Evolutionary conservation across 768 basidiomycete species (phyloP), one percentile per base, ranked within the genome.

Genomic region (Suillus luteus): DNA sequence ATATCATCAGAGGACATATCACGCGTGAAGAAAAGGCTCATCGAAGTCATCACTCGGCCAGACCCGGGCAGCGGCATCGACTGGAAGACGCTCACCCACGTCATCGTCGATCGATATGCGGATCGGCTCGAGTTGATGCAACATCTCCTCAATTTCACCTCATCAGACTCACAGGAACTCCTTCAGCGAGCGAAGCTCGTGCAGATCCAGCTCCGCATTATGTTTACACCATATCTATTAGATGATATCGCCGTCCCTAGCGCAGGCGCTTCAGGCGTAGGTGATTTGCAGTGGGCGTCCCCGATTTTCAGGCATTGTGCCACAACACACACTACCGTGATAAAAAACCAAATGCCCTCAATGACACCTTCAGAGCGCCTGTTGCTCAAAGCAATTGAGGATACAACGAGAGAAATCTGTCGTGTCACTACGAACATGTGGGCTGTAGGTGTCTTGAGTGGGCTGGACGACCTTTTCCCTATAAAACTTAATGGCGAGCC

Each of bases 31-130:
- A 33, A 44, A 9, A 62, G 59, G n/a, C 55, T 71, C 10, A 63
- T 48, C 22, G 43, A 54, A 9, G 44, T 9, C 14, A 27, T 72
- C 44, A 35, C 31, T 22, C 19, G 57, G 40, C 52, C 66, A 19
- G 55, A 41, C 2, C 49, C 15, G 2, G 62, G 64, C 0, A 81
- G 77, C 58, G 75, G 74, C 0, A 62, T 83, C 2, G 81, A 84
- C 66, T 84, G 83, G 83, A 68, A 68, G 33, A 72, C 74, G 3
- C 69, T 82, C 41, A 66, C 76, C 14, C 72, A 75, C 11, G 73
- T 77, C 37, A 68, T 83, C n/a, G 71, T 75, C 4, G 75, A 82
- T 49, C 79, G 82, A 8, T 81, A 80, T 59, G 74, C 73, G 6
- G 76, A 75, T 19, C 70, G 83, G n/a, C 70, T 85, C 14, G 79